Conservation (phyloP, 306 rosid genomes). For the Gastrolobium bilobum region DNA sequence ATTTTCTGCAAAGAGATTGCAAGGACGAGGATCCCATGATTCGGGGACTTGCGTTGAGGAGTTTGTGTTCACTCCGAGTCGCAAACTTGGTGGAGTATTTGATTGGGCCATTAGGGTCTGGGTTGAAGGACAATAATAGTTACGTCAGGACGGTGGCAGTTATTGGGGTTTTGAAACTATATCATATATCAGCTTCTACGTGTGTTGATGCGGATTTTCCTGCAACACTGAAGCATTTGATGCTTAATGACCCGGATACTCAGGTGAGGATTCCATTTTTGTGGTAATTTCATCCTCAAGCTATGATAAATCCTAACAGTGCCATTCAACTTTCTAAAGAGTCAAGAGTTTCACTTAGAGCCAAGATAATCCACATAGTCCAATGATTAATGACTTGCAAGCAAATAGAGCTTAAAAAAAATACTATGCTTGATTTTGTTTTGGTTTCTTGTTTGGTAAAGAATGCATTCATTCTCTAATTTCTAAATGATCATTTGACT, state of each 20-base stretch:
- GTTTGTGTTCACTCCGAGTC: conserved; percentile 91
- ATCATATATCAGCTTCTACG: conserved; percentile 93
- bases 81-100: conserved; percentile 94
- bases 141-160: conserved; percentile 96
- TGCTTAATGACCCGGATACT: conserved; percentile 92
- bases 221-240: conserved; percentile 75
- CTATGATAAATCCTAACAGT: conserved; percentile 23
- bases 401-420: neutral
- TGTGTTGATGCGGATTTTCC: conserved; percentile 96
- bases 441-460: conserved; percentile 3
- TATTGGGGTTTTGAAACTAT: conserved; percentile 88
- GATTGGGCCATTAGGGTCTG: conserved; percentile 94
- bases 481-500: conserved; percentile 1
- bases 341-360: conserved; percentile 29
- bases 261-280: conserved; percentile 67
- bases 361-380: conserved; percentile 20
- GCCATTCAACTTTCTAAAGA: conserved; percentile 19
- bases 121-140: conserved; percentile 88
- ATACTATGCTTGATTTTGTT: conserved; percentile 16
- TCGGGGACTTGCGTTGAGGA: conserved; percentile 95
- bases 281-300: conserved; percentile 26
- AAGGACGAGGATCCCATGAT: conserved; percentile 98
- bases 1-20: conserved; percentile 98
- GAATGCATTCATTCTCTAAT: conserved; percentile 1
- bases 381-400: conserved; percentile 33